Evolutionary conservation across 148 eudicot species (phyloP), one percentile per base, ranked within the genome.

Genomic region (Tetragonia tetragonoides): DNA sequence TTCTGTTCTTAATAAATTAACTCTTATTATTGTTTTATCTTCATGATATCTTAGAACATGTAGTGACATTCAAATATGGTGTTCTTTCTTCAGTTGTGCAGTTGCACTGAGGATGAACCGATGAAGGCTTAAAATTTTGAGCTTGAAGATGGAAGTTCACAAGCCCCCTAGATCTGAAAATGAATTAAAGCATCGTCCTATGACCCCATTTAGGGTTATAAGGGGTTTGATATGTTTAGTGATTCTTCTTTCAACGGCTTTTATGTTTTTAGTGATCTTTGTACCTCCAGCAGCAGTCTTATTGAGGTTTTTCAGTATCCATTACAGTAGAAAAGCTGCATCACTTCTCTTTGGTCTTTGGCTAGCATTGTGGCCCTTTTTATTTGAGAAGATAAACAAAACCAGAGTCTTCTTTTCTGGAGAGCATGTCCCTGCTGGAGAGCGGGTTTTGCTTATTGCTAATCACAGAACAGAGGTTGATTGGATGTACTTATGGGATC

Each of bases 391-490:
- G 84, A 89, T 91, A 21, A 91, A 91, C 83, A 84, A 85, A 76
- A 91, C 93, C 17, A 89, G 80, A 70, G 91, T 91, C 10, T 68
- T 89, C 7, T 89, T 91, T 69, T 89, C 93, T 56, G 96, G 96
- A 61, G 93, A 91, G 44, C 77, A 49, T 47, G 87, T 89, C 66
- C 96, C 91, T 28, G 46, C 75, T 3, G 79, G 83, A 75, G 93
- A 91, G 82, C 91, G 93, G 79, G 90, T 87, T 79, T 82, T 91
- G 83, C 81, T 91, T 57, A 89, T 91, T 59, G 90, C 93, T 60
- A 91, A 91, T 68, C 96, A 91, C 81, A 84, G 93, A 81, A 91
- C 96, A n/a, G 96, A 91, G 79, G 93, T 91, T 84, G 96, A 91
- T 82, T 89, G 96, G 96, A 91, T 91, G 96, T 91, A 91, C 80